phyloP scores from a whole-genome alignment of 441 rosid genomes.

The Flueggea neowawraea region DNA sequence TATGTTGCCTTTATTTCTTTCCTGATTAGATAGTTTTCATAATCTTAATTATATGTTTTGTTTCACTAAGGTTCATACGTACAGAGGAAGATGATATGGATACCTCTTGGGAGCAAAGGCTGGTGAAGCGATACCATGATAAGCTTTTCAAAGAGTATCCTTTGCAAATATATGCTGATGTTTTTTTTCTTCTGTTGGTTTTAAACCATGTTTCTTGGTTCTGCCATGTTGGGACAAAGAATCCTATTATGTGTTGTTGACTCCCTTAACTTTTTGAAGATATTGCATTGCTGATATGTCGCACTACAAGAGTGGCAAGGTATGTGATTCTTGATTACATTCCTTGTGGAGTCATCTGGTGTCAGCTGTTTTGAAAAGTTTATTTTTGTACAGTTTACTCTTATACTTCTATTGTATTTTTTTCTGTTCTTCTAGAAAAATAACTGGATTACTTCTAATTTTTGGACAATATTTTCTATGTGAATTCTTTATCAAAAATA shows the following conservation, averaged over 20 bases:
- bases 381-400: background rate
- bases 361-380: too few relatives aligned
- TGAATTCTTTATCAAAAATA: background rate
- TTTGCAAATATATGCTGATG: slow-evolving; percentile 13
- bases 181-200: background rate
- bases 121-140: slow-evolving; percentile 92
- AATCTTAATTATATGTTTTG: slow-evolving; percentile 7
- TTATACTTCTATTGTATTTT: background rate
- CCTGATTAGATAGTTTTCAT: background rate
- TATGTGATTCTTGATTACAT: slow-evolving; percentile 15
- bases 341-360: too few relatives aligned
- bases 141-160: slow-evolving; percentile 99
- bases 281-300: slow-evolving; percentile 99
- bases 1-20: background rate
- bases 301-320: slow-evolving; percentile 86
- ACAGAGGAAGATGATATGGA: slow-evolving; percentile 90
- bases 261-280: slow-evolving; percentile 61
- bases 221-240: background rate
- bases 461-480: background rate
- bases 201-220: background rate
- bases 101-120: slow-evolving; percentile 92
- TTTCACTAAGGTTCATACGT: slow-evolving; percentile 66
- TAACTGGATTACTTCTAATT: background rate
- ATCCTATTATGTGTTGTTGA: slow-evolving; percentile 2
- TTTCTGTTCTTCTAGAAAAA: background rate